Conservation (phyloP, 1,284 basidiomycete genomes). For the Tylopilus orsonianus region DNA sequence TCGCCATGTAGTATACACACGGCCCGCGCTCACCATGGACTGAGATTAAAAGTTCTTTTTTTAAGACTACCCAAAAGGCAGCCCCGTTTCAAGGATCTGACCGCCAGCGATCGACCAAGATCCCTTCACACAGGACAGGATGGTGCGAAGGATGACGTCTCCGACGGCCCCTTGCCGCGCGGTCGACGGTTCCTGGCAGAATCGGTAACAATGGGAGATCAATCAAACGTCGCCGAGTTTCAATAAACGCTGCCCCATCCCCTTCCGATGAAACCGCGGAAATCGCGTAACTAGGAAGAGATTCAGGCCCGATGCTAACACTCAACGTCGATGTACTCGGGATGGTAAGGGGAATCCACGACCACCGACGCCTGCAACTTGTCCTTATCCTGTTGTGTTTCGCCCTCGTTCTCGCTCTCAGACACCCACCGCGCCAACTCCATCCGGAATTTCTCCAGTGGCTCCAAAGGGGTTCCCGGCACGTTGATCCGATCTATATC, state of each 20-base stretch:
- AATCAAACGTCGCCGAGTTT: neutral
- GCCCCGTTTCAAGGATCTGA: neutral
- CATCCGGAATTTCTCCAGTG: neutral
- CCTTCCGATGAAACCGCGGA: conserved; percentile 13
- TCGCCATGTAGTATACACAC: no score
- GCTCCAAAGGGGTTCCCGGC: neutral
- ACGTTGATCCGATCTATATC: neutral
- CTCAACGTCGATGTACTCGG: conserved; percentile 10
- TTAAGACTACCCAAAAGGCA: no score
- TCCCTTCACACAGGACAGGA: neutral
- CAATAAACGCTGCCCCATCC: neutral
- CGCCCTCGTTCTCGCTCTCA: neutral
- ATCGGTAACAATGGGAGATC: neutral
- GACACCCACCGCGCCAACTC: conserved; percentile 3
- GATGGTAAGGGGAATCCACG: conserved; percentile 7
- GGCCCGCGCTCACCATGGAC: no score
- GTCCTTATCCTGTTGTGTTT: neutral
- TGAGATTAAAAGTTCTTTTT: no score
- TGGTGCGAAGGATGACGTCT: neutral
- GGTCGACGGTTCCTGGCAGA: neutral
- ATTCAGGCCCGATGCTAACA: neutral
- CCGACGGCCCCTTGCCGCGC: neutral
- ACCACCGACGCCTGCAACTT: conserved; percentile 7
- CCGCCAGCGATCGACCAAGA: neutral
- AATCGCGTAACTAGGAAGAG: conserved; percentile 2